These are phyloP conservation scores for Suillus paluster DNA, from an alignment of 768 basidiomycete genomes.

Conservation along the genomic window DNA sequence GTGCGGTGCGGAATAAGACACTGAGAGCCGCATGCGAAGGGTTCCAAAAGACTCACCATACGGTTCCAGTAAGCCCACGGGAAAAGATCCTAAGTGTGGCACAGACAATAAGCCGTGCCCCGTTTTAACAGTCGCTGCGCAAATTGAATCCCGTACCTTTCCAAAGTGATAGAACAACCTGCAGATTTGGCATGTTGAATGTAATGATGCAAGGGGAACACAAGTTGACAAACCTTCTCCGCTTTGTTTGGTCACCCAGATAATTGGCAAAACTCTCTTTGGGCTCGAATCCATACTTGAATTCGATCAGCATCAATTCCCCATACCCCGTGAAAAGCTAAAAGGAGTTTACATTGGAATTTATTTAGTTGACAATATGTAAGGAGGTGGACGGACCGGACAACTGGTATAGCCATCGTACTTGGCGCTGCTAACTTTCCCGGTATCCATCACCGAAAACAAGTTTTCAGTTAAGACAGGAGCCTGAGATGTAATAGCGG, in stretches of 20 bases:
- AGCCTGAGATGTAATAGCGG: conserved; percentile 89
- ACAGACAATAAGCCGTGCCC: neutral
- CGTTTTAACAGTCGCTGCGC: neutral
- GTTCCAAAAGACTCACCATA: conserved; percentile 53
- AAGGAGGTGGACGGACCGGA: conserved; percentile 56
- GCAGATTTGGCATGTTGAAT: conserved; percentile 14
- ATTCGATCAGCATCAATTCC: conserved; percentile 86
- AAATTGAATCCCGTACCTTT: conserved; percentile 50
- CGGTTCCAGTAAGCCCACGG: conserved; percentile 72
- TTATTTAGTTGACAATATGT: conserved; percentile 9
- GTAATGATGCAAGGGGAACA: conserved; percentile 1
- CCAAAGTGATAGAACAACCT: conserved; percentile 89
- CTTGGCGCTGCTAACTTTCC: conserved; percentile 64
- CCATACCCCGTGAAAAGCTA: conserved; percentile 84
- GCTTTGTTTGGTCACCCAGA: conserved; percentile 77
- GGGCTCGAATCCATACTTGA: conserved; percentile 89
- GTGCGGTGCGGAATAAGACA: conserved; percentile 53
- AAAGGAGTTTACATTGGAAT: neutral
- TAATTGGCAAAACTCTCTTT: conserved; percentile 80
- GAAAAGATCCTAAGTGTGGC: conserved; percentile 31
- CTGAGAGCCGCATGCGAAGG: conserved; percentile 61
- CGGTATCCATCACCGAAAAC: conserved; percentile 73
- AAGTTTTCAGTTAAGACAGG: conserved; percentile 92
- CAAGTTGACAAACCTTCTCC: conserved; percentile 59
- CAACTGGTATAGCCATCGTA: conserved; percentile 94